Conservation (phyloP, 1,284 basidiomycete species). For the Naganishia cerealis region DNA sequence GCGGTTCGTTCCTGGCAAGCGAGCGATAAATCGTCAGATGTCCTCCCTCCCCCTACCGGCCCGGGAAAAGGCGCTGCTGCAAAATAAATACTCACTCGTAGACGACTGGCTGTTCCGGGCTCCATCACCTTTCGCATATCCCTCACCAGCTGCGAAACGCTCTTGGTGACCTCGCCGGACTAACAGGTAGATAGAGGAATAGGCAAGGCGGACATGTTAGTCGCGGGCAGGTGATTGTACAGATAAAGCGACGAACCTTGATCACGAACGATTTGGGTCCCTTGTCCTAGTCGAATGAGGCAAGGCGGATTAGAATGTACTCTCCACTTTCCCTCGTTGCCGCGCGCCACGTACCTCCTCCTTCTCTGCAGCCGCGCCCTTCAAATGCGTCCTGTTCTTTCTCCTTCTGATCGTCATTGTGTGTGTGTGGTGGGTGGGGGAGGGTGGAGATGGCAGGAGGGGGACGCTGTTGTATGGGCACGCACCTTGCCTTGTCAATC, state of each 20-base stretch:
- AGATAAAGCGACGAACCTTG: constrained; percentile 57
- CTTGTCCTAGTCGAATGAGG: constrained; percentile 40
- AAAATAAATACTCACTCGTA: constrained; percentile 64
- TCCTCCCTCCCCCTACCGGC: too few species aligned
- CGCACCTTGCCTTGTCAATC: too few species aligned
- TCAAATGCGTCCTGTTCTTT: constrained; percentile 84
- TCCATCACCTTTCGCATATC: constrained; percentile 96
- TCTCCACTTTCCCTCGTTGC: too few species aligned
- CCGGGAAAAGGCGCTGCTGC: background rate
- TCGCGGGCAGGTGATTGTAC: background rate
- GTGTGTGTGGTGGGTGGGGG: background rate
- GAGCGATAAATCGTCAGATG: background rate
- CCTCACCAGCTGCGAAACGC: constrained; percentile 81
- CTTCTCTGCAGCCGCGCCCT: constrained; percentile 56
- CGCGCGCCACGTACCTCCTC: constrained; percentile 42
- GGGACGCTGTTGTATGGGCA: background rate
- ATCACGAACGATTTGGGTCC: constrained; percentile 72
- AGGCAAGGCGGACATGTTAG: constrained; percentile 25
- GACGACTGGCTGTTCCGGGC: constrained; percentile 89
- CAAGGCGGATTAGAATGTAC: background rate
- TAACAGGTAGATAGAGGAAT: constrained; percentile 29
- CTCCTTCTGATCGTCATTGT: constrained; percentile 69
- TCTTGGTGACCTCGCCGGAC: constrained; percentile 84
- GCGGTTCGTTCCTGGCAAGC: constrained; percentile 75
- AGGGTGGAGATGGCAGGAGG: too few species aligned